phyloP scores from a whole-genome alignment of 2,329 filamentous ascomycete species.

The Colletotrichum kahawae region DNA sequence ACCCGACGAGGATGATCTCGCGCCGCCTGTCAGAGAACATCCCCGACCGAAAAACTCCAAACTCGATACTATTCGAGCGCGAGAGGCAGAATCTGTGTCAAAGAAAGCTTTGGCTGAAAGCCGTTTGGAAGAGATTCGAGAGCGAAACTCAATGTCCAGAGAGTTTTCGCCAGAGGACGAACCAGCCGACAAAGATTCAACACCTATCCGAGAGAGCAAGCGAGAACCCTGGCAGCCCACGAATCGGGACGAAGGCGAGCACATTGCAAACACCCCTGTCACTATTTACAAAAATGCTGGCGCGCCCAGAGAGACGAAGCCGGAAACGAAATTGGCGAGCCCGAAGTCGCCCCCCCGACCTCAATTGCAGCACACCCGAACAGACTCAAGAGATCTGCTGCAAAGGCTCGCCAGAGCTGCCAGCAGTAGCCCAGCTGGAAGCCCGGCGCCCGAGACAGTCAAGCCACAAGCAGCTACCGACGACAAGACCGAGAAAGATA shows the following conservation, averaged over 20 bases:
- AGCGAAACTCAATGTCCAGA: slow-evolving; percentile 51
- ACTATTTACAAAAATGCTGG: slow-evolving; percentile 39
- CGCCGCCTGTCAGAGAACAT: neutral
- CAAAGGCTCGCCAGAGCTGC: slow-evolving; percentile 53
- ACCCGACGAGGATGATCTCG: slow-evolving; percentile 32
- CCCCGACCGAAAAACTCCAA: slow-evolving; percentile 41
- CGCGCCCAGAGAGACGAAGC: slow-evolving; percentile 2
- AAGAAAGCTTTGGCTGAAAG: slow-evolving; percentile 52
- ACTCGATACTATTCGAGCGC: slow-evolving; percentile 52
- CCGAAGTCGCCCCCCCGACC: neutral
- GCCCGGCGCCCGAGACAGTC: slow-evolving; percentile 32
- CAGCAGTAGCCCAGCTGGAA: slow-evolving; percentile 42
- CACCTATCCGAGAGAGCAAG: neutral
- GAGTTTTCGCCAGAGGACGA: slow-evolving; percentile 47
- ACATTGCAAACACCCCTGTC: slow-evolving; percentile 43
- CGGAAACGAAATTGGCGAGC: slow-evolving; percentile 17
- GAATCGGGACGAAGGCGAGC: slow-evolving; percentile 32
- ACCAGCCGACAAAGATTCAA: slow-evolving; percentile 29
- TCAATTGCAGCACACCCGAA: slow-evolving; percentile 26
- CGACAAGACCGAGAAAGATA: neutral
- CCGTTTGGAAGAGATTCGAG: slow-evolving; percentile 57
- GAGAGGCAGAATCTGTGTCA: slow-evolving; percentile 49
- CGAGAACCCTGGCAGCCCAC: neutral
- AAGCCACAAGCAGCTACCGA: neutral
- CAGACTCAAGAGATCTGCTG: slow-evolving; percentile 54